Percentiles rank a stretch among this genome's conserved stretches.
Conservation (phyloP, 768 basidiomycete species). For the Megacollybia marginata region DNA sequence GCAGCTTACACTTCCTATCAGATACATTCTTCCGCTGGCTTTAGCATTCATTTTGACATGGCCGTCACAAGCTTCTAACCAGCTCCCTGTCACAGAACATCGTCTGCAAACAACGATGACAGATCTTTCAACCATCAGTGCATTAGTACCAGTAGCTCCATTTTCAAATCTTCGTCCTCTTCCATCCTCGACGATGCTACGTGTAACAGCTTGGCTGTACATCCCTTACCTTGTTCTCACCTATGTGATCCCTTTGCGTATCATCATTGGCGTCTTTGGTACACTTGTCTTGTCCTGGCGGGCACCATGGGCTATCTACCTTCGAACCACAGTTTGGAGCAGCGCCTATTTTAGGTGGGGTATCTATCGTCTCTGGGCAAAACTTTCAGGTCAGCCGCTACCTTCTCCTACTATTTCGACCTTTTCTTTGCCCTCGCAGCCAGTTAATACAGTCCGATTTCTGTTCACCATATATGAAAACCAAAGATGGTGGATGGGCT, state of each 20-base stretch:
- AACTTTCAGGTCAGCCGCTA: slow-evolving; percentile 44
- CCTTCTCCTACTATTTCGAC: slow-evolving; percentile 24
- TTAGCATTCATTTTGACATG: slow-evolving; percentile 30
- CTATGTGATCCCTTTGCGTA: slow-evolving; percentile 50
- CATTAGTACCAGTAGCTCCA: slow-evolving; percentile 41
- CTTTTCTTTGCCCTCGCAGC: slow-evolving; percentile 19
- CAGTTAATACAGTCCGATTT: slow-evolving; percentile 56
- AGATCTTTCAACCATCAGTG: slow-evolving; percentile 60
- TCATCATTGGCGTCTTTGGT: slow-evolving; percentile 53
- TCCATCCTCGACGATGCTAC: slow-evolving; percentile 34
- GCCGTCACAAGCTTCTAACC: slow-evolving; percentile 9
- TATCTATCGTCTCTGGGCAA: slow-evolving; percentile 41
- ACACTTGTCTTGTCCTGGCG: slow-evolving; percentile 53
- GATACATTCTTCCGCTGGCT: slow-evolving; percentile 53
- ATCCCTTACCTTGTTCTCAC: slow-evolving; percentile 63
- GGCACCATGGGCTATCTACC: slow-evolving; percentile 57
- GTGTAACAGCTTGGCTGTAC: slow-evolving; percentile 49
- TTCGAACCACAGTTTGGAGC: slow-evolving; percentile 49
- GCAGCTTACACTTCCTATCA: slow-evolving; percentile 15
- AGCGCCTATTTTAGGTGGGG: slow-evolving; percentile 66
- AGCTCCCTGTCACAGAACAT: slow-evolving; percentile 43
- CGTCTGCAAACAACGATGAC: slow-evolving; percentile 47
- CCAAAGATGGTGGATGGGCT: slow-evolving; percentile 96
- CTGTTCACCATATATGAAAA: slow-evolving; percentile 90
- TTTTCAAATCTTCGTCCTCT: slow-evolving; percentile 20